Evolutionary conservation across 2,329 filamentous ascomycete genomes (phyloP), one percentile per base, ranked within the genome.

Genomic region (Aspergillus sp.): DNA sequence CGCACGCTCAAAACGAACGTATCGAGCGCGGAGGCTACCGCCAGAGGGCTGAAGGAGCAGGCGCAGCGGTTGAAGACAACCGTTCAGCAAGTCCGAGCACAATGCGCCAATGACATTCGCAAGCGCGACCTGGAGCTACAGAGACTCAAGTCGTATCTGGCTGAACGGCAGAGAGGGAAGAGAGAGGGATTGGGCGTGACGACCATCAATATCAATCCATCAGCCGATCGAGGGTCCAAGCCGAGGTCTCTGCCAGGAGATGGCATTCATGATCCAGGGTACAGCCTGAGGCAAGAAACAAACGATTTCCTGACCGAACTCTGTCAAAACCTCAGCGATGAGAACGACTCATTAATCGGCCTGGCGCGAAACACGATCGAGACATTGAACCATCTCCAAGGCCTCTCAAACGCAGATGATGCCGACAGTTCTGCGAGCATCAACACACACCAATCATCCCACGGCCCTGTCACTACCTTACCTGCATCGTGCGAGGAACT

Each of bases 111-210:
- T 44, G 91, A 98, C 52, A 75, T 95, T 28, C 79, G 89, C 39
- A 89, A 93, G 52, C 78, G 89, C 26, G 91, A 98, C 53, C 70
- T 86, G 27, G 84, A 94, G 59, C 80, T 96, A 43, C 83, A 93
- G 42, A 78, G 79, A 25, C 68, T 98, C 42, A 96, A 95, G 67
- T 82, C 80, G 45, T 86, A 94, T 53, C 70, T 96, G 40, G 72
- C 76, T 3, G 84, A 91, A 33, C 51, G 75, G 70, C 29, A 73
- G 76, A 42, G 76, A 72, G 44, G 71, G 71, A 49, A 55, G 47
- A 73, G 30, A 66, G 77, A 50, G 67, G 77, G 35, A 39, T 67
- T 45, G 57, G 68, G 45, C 41, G 58, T 55, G 53, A 75, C 49
- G 57, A 74, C 43, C 52, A 68, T 61, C 51, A 64, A 47, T 15